Percentiles rank a stretch among this genome's conserved stretches.
These are phyloP conservation scores for Chytriomyces hyalinus DNA, from an alignment of 192 early-diverging fungal genomes.

Conservation along the genomic window DNA sequence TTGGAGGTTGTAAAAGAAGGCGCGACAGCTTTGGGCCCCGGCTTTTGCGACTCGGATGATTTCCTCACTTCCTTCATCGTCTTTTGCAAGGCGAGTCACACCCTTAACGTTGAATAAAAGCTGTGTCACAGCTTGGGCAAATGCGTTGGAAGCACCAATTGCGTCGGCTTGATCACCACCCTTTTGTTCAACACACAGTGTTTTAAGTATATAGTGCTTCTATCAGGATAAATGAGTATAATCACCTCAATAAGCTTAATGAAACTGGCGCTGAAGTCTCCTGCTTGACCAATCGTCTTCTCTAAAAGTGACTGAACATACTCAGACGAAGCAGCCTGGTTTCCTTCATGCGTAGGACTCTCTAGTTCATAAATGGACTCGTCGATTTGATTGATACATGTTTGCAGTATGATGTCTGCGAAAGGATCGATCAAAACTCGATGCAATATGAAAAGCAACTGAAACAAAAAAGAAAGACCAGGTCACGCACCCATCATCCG, in stretches of 20 bases:
- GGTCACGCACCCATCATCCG: conserved; percentile 46
- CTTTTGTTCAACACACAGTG: conserved; percentile 20
- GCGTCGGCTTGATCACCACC: conserved; percentile 86
- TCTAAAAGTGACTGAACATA: conserved; percentile 92
- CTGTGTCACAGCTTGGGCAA: conserved; percentile 82
- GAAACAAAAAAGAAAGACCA: conserved; percentile 9
- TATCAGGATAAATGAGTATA: background rate
- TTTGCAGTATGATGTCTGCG: conserved; percentile 76
- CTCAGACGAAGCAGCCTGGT: conserved; percentile 87
- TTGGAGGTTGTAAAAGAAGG: conserved; percentile 89
- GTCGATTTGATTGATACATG: conserved; percentile 86
- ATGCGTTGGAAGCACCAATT: conserved; percentile 77
- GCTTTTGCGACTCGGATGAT: conserved; percentile 70
- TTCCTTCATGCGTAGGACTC: conserved; percentile 79
- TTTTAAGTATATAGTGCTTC: background rate
- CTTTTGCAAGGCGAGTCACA: conserved; percentile 77
- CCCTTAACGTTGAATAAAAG: conserved; percentile 90
- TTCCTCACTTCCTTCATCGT: conserved; percentile 81
- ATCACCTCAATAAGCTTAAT: conserved; percentile 58
- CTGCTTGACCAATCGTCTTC: conserved; percentile 61
- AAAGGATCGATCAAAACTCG: conserved; percentile 42
- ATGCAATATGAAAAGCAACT: conserved; percentile 35
- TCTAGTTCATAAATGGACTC: conserved; percentile 89
- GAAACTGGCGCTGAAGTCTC: conserved; percentile 54
- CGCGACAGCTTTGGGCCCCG: conserved; percentile 69